Percentiles rank a stretch among this genome's conserved stretches.
These are phyloP conservation scores for Diplodia sapinea DNA, from an alignment of 2,329 filamentous ascomycete genomes.

Conservation along the genomic window DNA sequence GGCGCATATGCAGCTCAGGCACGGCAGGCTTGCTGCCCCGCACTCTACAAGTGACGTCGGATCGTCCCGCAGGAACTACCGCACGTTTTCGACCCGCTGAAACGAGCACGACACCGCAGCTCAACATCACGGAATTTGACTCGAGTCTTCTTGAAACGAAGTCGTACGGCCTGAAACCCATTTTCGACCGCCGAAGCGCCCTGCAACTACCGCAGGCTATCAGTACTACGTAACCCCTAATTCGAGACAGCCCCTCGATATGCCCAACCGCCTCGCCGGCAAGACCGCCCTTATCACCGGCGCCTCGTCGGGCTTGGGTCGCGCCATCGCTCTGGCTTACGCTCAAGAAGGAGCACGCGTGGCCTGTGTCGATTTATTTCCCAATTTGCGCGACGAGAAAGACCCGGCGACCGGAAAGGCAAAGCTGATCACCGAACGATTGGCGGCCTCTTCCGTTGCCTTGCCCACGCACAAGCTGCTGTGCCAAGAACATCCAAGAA, in stretches of 20 bases:
- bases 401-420: constrained; percentile 42
- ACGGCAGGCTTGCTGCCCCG: background rate
- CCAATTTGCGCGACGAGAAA: constrained; percentile 39
- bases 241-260: background rate
- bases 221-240: background rate
- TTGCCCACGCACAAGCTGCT: constrained; percentile 37
- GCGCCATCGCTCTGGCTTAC: constrained; percentile 37
- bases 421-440: constrained; percentile 40
- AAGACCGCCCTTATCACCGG: constrained; percentile 42
- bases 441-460: constrained; percentile 26
- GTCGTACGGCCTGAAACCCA: constrained; percentile 1
- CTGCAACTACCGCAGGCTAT: background rate
- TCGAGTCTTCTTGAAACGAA: background rate
- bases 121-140: constrained; percentile 6
- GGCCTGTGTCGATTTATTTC: constrained; percentile 42
- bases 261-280: constrained; percentile 30
- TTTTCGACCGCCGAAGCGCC: background rate
- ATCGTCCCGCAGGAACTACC: constrained; percentile 17
- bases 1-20: background rate
- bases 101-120: constrained; percentile 21
- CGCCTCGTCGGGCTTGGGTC: constrained; percentile 40
- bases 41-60: constrained; percentile 19
- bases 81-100: background rate
- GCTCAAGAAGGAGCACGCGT: constrained; percentile 36
- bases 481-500: constrained; percentile 32